Base-by-base conservation (phyloP, 1,139 yeast species). In the Suhomyces ambrosiae region DNA sequence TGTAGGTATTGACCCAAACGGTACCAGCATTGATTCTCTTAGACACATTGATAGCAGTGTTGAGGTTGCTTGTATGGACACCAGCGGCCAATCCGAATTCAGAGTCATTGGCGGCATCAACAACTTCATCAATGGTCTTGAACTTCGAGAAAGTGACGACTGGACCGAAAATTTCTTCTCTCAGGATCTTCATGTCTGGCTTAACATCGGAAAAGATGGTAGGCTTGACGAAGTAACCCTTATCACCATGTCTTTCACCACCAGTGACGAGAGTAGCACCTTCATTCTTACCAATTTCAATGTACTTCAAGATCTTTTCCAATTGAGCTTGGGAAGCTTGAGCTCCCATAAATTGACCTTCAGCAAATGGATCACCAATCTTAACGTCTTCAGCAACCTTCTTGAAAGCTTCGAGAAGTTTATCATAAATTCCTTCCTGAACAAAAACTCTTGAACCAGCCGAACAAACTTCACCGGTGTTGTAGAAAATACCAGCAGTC, bases 81-180 rank as follows among this genome's bases (percentile, higher is more conserved):
- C 94, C 90, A 40, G 95, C 89, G 56, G 92, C 95, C 56, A 86
- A 77, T 57, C 95, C 95, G 61, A 83, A 86, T 45, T 76, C 78
- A 32, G 88, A 71, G 62, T 80, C 79, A 66, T 86, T 86, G 43
- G 95, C 94, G 58, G 74, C 65, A 39, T 63, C 68, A 49, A 86
- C 62, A 36, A 78, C 90, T 53, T 86, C 92, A 38, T 84, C 92
- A 46, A 74, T 71, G 42, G 85, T 76, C 60, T 71, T 74, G 71
- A 86, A 86, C 71, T 82, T 84, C 61, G 83, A 66, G 46, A 85
- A 73, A 40, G 87, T 76, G 46, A 85, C 84, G 48, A 86, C 92
- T 32, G 95, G 95, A 40, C 95, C 95, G 48, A 86, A 86, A 60
- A 86, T 86, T 70, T 86, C 95, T 61, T 86, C 95, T 63, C 70